Conservation (phyloP, 2,329 filamentous ascomycete genomes). For the Neopestalotiopsis rosae region DNA sequence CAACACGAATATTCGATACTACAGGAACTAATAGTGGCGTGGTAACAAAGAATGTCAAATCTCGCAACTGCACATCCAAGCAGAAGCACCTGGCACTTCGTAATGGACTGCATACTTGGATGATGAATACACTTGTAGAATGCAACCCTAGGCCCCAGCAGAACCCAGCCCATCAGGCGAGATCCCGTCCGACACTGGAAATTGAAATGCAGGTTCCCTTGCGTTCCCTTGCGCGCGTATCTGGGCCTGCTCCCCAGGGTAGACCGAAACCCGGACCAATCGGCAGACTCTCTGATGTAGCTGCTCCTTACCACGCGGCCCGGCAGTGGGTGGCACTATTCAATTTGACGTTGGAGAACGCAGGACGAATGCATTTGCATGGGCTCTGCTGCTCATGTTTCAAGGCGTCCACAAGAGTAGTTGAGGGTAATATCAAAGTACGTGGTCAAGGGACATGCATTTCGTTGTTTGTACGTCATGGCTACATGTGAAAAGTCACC, state of each 20-base stretch:
- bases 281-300: background rate
- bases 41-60: background rate
- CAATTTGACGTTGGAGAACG: slow-evolving; percentile 6
- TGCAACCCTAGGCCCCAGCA: background rate
- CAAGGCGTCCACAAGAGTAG: background rate
- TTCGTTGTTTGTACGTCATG: background rate
- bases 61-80: background rate
- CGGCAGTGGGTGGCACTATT: slow-evolving; percentile 9
- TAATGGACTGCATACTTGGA: background rate
- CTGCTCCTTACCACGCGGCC: slow-evolving; percentile 6
- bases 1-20: background rate
- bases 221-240: slow-evolving; percentile 11
- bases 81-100: background rate
- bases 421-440: background rate
- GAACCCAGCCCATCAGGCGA: background rate
- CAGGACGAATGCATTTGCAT: background rate
- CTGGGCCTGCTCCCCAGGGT: background rate
- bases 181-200: background rate
- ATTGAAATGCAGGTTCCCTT: background rate
- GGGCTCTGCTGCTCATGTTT: background rate
- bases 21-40: background rate
- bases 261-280: background rate
- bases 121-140: background rate
- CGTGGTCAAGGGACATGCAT: too few species aligned
- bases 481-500: background rate